phyloP scores from a whole-genome alignment of 495 filamentous ascomycete species.

The Aspergillus affinis region DNA sequence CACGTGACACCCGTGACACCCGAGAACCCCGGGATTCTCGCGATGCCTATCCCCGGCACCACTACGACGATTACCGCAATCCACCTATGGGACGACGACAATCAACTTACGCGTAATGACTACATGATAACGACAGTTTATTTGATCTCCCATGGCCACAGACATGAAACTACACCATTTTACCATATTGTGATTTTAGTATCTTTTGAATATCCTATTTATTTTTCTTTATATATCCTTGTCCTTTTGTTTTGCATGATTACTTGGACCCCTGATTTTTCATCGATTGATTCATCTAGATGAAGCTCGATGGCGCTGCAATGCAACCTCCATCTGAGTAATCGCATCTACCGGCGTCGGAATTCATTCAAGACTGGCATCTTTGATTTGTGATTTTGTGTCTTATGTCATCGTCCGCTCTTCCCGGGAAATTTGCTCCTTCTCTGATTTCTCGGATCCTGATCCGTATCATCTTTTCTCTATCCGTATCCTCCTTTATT shows the following conservation, averaged over 20 bases:
- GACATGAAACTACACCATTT: background rate
- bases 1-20: too few relatives aligned
- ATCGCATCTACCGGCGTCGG: background rate
- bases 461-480: background rate
- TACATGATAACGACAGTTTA: constrained; percentile 21
- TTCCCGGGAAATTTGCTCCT: background rate
- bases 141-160: constrained; percentile 2
- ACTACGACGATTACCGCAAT: constrained; percentile 24
- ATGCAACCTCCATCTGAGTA: background rate
- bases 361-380: background rate
- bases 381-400: background rate
- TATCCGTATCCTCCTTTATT: background rate
- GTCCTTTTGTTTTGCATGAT: background rate
- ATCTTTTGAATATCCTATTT: background rate
- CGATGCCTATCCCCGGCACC: constrained; percentile 8
- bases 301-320: background rate
- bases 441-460: background rate
- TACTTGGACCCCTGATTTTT: background rate
- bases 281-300: background rate
- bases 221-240: too few relatives aligned
- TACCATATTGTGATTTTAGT: background rate
- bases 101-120: constrained; percentile 26
- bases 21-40: background rate
- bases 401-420: background rate
- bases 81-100: constrained; percentile 26